Evolutionary conservation across 306 rosid species (phyloP).

Genomic region (Malus sylvestris): DNA sequence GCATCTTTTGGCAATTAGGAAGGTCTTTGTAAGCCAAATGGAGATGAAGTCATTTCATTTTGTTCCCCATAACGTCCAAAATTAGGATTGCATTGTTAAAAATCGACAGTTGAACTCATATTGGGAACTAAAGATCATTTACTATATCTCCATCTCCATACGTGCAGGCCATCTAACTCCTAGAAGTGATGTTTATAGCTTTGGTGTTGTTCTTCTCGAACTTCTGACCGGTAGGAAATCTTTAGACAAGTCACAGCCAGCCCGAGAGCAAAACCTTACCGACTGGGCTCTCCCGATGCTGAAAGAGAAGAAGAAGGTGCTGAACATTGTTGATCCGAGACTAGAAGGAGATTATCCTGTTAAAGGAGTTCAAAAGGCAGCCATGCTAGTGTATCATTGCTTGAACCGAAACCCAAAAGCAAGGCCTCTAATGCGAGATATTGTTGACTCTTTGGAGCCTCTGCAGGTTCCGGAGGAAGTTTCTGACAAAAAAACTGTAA

Average conservation of each 20-base stretch:
- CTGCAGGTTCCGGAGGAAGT: constrained; percentile 45
- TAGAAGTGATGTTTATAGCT: constrained; percentile 94
- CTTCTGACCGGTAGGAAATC: constrained; percentile 85
- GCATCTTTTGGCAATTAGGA: neutral
- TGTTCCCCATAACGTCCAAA: neutral
- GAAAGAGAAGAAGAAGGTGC: constrained; percentile 81
- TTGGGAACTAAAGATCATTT: neutral
- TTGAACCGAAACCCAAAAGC: constrained; percentile 93
- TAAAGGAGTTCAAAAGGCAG: constrained; percentile 83
- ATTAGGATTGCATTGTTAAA: neutral
- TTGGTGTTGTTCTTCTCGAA: constrained; percentile 90
- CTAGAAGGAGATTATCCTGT: constrained; percentile 71
- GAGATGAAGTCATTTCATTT: neutral
- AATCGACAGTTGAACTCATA: neutral
- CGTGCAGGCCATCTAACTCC: constrained; percentile 86
- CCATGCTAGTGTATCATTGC: constrained; percentile 89
- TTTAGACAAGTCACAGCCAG: constrained; percentile 70
- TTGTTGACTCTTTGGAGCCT: constrained; percentile 96
- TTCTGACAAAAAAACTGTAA: constrained; percentile 40
- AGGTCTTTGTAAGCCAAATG: neutral
- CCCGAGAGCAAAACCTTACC: constrained; percentile 82
- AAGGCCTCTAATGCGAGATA: constrained; percentile 91
- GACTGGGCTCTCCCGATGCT: constrained; percentile 95
- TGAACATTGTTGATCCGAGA: constrained; percentile 71
- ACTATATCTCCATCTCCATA: neutral